Percentiles rank a stretch among this genome's conserved stretches.
Evolutionary conservation across 495 filamentous ascomycete species (phyloP).

Genomic region (Xylaria flabelliformis): DNA sequence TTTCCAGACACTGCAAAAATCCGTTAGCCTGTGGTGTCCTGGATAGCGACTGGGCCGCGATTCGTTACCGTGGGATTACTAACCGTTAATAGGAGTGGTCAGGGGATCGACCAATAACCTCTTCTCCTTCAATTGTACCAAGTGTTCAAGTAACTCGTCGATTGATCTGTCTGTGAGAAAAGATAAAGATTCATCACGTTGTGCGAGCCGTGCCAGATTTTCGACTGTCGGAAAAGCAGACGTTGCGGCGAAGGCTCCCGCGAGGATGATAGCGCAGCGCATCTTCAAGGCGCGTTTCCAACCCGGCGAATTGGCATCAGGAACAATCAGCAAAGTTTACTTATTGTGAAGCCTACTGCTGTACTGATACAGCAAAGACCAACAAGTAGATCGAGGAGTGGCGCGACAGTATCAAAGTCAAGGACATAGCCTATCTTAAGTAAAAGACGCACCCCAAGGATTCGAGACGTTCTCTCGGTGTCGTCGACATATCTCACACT

Average conservation of each 20-base stretch:
- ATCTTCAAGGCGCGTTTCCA: neutral
- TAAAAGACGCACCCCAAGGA: neutral
- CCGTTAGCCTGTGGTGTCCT: neutral
- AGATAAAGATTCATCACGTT: slow-evolving; percentile 1
- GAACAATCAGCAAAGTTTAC: neutral
- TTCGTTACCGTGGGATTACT: neutral
- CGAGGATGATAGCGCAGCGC: neutral
- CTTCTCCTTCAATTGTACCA: slow-evolving; percentile 19
- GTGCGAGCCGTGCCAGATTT: slow-evolving; percentile 14
- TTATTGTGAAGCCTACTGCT: neutral
- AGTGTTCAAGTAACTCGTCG: slow-evolving; percentile 7
- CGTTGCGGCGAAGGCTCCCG: slow-evolving; percentile 7
- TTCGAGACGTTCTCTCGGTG: neutral
- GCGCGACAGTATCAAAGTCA: neutral
- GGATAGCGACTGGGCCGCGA: neutral
- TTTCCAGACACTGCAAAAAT: slow-evolving; percentile 22
- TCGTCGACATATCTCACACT: neutral
- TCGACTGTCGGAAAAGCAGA: slow-evolving; percentile 16
- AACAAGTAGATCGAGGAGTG: neutral
- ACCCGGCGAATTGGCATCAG: neutral
- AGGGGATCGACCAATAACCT: slow-evolving; percentile 1
- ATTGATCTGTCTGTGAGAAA: neutral
- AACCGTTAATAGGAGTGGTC: slow-evolving; percentile 16
- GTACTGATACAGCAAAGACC: neutral
- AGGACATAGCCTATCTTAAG: neutral